Evolutionary conservation across 441 rosid genomes (phyloP), one percentile per base, ranked within the genome.

Genomic region (Flueggea neowawraea): DNA sequence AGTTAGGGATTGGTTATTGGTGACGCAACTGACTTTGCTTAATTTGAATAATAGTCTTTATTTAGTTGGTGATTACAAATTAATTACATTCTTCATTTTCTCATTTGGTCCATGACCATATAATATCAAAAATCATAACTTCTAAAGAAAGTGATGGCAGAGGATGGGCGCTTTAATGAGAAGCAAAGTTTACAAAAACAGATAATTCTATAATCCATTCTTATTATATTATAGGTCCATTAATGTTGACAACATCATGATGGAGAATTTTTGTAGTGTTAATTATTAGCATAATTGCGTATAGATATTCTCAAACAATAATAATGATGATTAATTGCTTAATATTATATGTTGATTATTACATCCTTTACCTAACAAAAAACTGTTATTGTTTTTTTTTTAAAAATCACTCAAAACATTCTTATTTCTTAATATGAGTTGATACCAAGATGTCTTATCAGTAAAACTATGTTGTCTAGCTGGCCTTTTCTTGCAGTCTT

Each of bases 1-100:
- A 10, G 69, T 50, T 58, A 58, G 59, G 54, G 50, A 43, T 68
- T 62, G 68, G 64, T 72, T 53, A 58, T 55, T n/a, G 51, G 6
- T 57, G 63, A 69, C 61, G 68, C 69, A 51, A 55, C 12, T 43
- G 45, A 39, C 52, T 54, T 63, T 43, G 51, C 50, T 57, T 13
- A 4, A 36, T 9, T 55, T 22, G 28, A 22, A 54, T 57, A 7
- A 68, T 57, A 39, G 55, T 62, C 12, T 43, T 43, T 43, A 43
- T 43, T 22, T 22, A 22, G 12, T 6, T 57, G 56, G 57, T 54
- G 45, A 57, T 10, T 49, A 13, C 54, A n/a, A 3, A 6, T 43
- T 22, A 22, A 22, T 22, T 22, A 22, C 28, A 22, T 22, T 22
- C 28, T 22, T 22, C 28, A 0, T 22, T 22, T 22, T 0, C 28